Conservation (phyloP, 2,329 filamentous ascomycete species). For the Fusarium pseudonygamai region DNA sequence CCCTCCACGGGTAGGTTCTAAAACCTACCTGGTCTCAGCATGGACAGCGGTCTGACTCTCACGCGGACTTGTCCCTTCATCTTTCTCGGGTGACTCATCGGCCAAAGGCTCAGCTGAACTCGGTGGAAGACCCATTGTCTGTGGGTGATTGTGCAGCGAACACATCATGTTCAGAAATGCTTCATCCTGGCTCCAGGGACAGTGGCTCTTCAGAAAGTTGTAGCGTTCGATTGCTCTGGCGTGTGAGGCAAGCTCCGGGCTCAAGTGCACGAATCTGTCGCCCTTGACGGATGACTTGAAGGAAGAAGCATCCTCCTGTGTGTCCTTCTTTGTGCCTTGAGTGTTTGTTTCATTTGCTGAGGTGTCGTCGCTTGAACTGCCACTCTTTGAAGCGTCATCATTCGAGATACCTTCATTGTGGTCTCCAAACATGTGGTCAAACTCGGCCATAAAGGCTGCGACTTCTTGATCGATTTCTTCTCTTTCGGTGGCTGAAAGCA, state of each 20-base stretch:
- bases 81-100: not conserved
- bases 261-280: not conserved
- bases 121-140: not conserved
- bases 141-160: not conserved
- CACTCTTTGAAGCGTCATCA: not conserved
- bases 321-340: not conserved
- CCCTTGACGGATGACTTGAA: no score
- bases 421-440: not conserved
- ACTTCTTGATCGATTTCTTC: not conserved
- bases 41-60: not conserved
- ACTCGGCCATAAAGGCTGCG: not conserved
- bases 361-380: not conserved
- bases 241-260: not conserved
- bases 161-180: not conserved
- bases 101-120: not conserved
- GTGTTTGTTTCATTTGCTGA: not conserved
- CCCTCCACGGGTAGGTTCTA: not conserved
- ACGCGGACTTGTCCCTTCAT: not conserved
- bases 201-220: not conserved
- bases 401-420: not conserved
- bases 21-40: not conserved
- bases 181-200: not conserved
- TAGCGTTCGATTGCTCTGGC: not conserved
- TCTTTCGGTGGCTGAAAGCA: not conserved
- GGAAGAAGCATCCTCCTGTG: accelerated